phyloP scores from a whole-genome alignment of 352 stramenopile genomes.

The Albugo candida region DNA sequence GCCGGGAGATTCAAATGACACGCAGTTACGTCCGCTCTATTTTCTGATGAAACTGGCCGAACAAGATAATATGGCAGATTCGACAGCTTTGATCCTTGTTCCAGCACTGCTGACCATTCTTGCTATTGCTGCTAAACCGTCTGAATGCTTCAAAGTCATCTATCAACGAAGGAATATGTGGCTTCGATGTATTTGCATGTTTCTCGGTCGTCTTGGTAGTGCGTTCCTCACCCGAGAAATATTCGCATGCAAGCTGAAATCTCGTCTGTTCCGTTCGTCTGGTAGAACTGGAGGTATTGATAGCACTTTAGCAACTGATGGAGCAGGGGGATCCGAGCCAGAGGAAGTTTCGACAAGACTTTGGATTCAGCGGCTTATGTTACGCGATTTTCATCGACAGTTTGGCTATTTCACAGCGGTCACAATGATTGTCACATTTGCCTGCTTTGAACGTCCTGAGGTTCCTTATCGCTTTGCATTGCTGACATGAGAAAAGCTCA shows the following conservation, averaged over 20 bases:
- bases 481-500: constrained; percentile 14
- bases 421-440: constrained; percentile 67
- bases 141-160: constrained; percentile 31
- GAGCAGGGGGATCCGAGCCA: constrained; percentile 7
- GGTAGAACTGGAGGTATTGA: background rate
- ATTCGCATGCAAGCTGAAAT: constrained; percentile 65
- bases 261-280: constrained; percentile 18
- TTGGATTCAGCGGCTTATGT: constrained; percentile 74
- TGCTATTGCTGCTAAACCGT: constrained; percentile 52
- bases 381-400: constrained; percentile 67
- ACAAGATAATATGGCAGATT: constrained; percentile 79
- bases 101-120: constrained; percentile 58
- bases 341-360: constrained; percentile 47
- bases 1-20: background rate
- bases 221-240: constrained; percentile 65
- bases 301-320: constrained; percentile 5
- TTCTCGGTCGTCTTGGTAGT: constrained; percentile 43
- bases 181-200: constrained; percentile 76
- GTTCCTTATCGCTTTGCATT: constrained; percentile 54
- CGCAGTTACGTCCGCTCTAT: constrained; percentile 42
- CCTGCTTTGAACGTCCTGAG: constrained; percentile 63
- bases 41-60: constrained; percentile 79
- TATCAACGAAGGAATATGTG: constrained; percentile 59
- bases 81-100: constrained; percentile 66
- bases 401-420: constrained; percentile 76